A percentile compares a stretch with the other conserved stretches of the same genome.
Evolutionary conservation across 1,284 basidiomycete genomes (phyloP).

Genomic region (Marasmius fiardii): DNA sequence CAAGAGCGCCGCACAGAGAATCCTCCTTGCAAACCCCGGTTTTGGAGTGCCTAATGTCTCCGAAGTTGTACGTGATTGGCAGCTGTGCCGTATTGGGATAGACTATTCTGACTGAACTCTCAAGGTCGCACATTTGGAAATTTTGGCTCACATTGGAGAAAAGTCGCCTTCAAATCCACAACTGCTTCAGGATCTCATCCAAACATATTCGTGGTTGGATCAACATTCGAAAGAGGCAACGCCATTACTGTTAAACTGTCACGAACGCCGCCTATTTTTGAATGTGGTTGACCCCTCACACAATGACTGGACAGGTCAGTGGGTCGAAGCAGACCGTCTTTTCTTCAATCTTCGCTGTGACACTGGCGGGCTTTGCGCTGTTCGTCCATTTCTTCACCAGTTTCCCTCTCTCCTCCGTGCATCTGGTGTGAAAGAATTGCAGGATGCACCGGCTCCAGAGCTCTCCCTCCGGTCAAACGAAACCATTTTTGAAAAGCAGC

Average conservation of each 20-base stretch:
- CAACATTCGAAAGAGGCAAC: conserved; percentile 19
- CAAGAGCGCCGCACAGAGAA: conserved; percentile 10
- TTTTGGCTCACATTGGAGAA: conserved; percentile 25
- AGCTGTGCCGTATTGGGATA: not conserved
- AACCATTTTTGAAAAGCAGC: conserved; percentile 17
- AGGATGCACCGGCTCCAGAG: conserved; percentile 12
- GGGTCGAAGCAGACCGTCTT: conserved; percentile 29
- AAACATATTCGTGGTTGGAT: conserved; percentile 37
- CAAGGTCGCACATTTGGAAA: conserved; percentile 35
- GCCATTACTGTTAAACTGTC: conserved; percentile 12
- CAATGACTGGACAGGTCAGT: conserved; percentile 24
- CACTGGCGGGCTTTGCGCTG: conserved; percentile 20
- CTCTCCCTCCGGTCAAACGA: conserved; percentile 12
- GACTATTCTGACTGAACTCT: not conserved
- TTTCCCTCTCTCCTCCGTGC: conserved; percentile 29
- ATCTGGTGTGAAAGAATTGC: conserved; percentile 27
- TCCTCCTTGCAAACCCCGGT: conserved; percentile 28
- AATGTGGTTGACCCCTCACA: conserved; percentile 31
- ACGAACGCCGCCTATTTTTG: conserved; percentile 29
- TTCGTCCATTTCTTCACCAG: conserved; percentile 26
- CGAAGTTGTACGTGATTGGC: conserved; percentile 37
- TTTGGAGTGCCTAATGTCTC: conserved; percentile 34
- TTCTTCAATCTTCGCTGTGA: conserved; percentile 28
- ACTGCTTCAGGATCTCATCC: conserved; percentile 28
- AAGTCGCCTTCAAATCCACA: conserved; percentile 21